Evolutionary conservation across 108 stramenopile species (phyloP), one percentile per base, ranked within the genome.

Genomic region (Stephanodiscus triporus): DNA sequence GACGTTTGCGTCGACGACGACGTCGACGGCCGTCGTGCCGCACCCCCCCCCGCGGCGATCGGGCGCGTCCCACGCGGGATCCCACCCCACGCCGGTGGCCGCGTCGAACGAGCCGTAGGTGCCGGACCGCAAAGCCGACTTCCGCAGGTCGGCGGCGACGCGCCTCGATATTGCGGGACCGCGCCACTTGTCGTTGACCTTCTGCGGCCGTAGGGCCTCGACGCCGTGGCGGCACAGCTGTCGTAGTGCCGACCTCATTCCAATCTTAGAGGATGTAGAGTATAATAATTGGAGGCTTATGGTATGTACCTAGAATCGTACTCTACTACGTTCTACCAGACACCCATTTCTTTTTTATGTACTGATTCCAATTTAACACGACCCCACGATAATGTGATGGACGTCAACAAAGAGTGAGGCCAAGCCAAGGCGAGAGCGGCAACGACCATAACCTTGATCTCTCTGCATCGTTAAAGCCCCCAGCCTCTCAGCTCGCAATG

Each of bases 101-200:
- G 73, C 29, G 63, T 89, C 84, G 58, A 94, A 94, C 45, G 64
- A 62, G 10, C 93, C 93, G 53, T 88, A 94, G 29, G 91, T 90
- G 22, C 91, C 91, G 16, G 77, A 56, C 23, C 71, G 66, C 16
- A 94, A 51, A 19, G 93, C 88, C 20, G 56, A 22, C 73, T 94
- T 94, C 42, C 93, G 89, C 23, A 94, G 37, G 23, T 75, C 87
- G n/a, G 87, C 84, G 26, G 88, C 91, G 2, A 86, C 87, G 17
- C 93, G 84, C 32, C 79, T 78, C 24, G 84, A 82, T 11, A 94
- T 66, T 24, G 67, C 45, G 10, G 93, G 85, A 22, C 74, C 62
- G 20, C 87, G 76, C 93, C 93, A 94, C 55, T 83, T 76, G 29
- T 75, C 59, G 48, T 86, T 82, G 30, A 79, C 65, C 24, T 70